Evolutionary conservation across 148 eudicot genomes (phyloP), one percentile per base, ranked within the genome.

Genomic region (Pharnaceum exiguum): DNA sequence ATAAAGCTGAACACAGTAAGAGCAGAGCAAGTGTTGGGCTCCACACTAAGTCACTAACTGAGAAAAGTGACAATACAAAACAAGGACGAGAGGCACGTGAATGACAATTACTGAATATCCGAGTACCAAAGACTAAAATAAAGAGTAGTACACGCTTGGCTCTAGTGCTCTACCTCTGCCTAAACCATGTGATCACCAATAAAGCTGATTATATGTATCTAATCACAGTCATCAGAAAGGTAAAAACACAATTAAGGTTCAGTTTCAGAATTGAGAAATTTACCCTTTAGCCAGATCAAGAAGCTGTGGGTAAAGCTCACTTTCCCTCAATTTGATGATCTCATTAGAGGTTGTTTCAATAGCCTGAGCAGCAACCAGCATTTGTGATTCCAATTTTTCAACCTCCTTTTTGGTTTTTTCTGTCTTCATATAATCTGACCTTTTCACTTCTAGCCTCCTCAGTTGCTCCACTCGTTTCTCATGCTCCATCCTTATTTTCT

Each of bases 331-430:
- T 59, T 88, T 93, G 64, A 83, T 66, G 61, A 93, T 88, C 71
- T 93, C 96, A 46, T 75, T 65, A 46, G 98, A 85, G 15, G 89
- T 93, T 16, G 98, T 68, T 57, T 86, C 86, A 44, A 88, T 93
- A 36, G 86, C 96, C 42, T 93, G 95, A 5, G 85, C 49, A 57
- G 96, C 90, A 35, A 93, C 98, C 69, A 77, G 78, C 65, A 85
- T 61, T 39, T 76, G 81, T 27, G 95, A 88, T 40, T 85, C 90
- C 36, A 93, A 51, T 48, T 88, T 93, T 62, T 93, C 98, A 2
- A 93, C 90, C 37, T 88, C 98, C 63, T 91, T 91, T 75, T 85
- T 88, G 5, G 84, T 77, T 59, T 85, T 93, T 79, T 93, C 90
- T 0, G 86, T 85, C 69, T 83, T 93, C 59, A 93, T 45, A 60